Evolutionary conservation across 768 basidiomycete species (phyloP).

Genomic region (Rhizopogon vulgaris): DNA sequence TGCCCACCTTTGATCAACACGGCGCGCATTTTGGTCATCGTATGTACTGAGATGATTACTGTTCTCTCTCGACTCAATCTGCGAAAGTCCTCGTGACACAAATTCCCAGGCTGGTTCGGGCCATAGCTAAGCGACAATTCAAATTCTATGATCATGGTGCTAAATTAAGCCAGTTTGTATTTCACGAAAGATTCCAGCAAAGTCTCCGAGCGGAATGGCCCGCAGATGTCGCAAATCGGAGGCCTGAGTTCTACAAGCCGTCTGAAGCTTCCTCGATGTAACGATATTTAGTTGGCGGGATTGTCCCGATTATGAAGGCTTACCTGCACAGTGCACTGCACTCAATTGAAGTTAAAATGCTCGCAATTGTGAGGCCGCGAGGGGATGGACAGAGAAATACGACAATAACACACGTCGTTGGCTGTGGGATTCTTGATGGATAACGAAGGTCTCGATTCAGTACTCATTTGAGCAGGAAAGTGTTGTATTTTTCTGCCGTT

Average conservation of each 20-base stretch:
- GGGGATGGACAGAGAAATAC: background rate
- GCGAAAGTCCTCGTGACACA: background rate
- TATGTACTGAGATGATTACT: background rate
- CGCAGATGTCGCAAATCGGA: background rate
- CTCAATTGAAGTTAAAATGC: background rate
- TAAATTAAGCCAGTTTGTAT: background rate
- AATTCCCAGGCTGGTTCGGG: background rate
- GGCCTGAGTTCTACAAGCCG: background rate
- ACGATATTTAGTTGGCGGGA: background rate
- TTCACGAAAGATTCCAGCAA: background rate
- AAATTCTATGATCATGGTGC: background rate
- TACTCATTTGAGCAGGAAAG: background rate
- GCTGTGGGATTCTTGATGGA: background rate
- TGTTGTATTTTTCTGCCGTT: background rate
- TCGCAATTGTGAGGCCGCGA: too few species aligned
- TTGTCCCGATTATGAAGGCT: too few species aligned
- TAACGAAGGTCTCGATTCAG: background rate
- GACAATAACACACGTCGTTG: too few species aligned
- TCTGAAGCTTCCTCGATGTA: background rate
- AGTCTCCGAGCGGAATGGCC: background rate
- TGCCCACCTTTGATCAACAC: slow-evolving; percentile 71
- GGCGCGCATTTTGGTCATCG: slow-evolving; percentile 55
- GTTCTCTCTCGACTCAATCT: background rate
- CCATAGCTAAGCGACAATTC: background rate
- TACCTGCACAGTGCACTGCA: too few species aligned